Base-by-base conservation (phyloP, 148 eudicot species). In the Nyssa sinensis region DNA sequence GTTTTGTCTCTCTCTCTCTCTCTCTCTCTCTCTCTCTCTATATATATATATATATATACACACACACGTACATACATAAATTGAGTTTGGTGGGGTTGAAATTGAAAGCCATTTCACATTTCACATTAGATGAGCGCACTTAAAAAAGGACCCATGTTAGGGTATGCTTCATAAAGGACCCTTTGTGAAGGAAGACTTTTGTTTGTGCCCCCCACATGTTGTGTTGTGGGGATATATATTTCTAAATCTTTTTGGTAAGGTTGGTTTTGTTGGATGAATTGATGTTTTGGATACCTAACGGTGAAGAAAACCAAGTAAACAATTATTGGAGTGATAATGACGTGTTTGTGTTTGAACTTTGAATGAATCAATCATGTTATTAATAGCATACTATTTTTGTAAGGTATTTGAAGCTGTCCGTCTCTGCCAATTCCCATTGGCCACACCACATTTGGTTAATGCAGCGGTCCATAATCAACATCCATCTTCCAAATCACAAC, bases 131-230 rank as follows among this genome's bases (percentile, higher is more conserved):
- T 37, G 23, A 16, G 62, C 27, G 60, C 30, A 72, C 72, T 19
- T 27, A 55, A 10, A 21, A 28, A 17, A 23, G 28, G 72, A 62
- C 53, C 58, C 58, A 58, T 58, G 41, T 59, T n/a, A n/a, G n/a
- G n/a, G n/a, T n/a, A n/a, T n/a, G n/a, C n/a, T n/a, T n/a, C n/a
- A 29, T 23, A 61, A 62, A 24, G 9, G 67, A 33, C 34, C 21
- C 16, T 62, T 32, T 62, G 27, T 2, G 11, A 55, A 6, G 0
- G 31, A 31, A 66, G n/a, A n/a, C n/a, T n/a, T 55, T 66, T 66
- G 23, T 64, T 63, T 58, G 35, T 66, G 70, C n/a, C n/a, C 6
- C 21, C 65, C 71, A 66, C 77, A 75, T 75, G 77, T 47, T 57
- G 71, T 63, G n/a, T n/a, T n/a, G n/a, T n/a, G n/a, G 65, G 77